Percentiles rank a stretch among this genome's conserved stretches.
Evolutionary conservation across 352 stramenopile genomes (phyloP).

Genomic region (Phytophthora ramorum): DNA sequence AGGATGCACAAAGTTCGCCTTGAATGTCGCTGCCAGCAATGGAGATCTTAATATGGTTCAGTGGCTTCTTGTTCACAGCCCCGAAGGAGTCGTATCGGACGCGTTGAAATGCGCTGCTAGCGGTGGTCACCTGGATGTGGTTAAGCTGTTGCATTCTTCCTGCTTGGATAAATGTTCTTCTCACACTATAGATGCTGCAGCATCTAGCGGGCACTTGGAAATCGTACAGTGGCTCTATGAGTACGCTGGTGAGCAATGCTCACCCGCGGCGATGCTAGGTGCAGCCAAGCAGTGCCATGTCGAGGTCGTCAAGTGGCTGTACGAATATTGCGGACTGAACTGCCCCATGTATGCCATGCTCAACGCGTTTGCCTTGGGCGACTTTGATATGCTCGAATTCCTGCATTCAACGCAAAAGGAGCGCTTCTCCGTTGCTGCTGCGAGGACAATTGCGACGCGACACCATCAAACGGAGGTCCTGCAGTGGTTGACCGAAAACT

Average conservation of each 20-base stretch:
- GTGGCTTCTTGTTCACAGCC: conserved; percentile 14
- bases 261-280: not conserved
- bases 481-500: conserved; percentile 23
- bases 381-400: conserved; percentile 28
- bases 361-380: conserved; percentile 5
- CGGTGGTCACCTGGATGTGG: conserved; percentile 8
- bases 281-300: conserved; percentile 17
- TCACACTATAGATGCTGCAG: conserved; percentile 3
- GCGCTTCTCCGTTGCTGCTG: conserved; percentile 3
- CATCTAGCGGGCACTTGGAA: conserved; percentile 10
- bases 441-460: conserved; percentile 3
- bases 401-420: conserved; percentile 2
- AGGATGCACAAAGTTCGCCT: conserved; percentile 20
- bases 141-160: conserved; percentile 5
- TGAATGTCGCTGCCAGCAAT: conserved; percentile 13
- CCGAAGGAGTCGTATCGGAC: conserved; percentile 9
- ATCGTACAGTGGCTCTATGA: conserved; percentile 17
- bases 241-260: conserved; percentile 2
- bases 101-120: conserved; percentile 10
- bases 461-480: conserved; percentile 21
- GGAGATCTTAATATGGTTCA: conserved; percentile 14
- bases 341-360: conserved; percentile 7
- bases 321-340: not conserved
- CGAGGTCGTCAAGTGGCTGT: conserved; percentile 15
- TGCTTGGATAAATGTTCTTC: conserved; percentile 8